Percentiles rank a stretch among this genome's conserved stretches.
These are phyloP conservation scores for Colletotrichum sp. DNA, from an alignment of 2,329 filamentous ascomycete species.

Conservation along the genomic window DNA sequence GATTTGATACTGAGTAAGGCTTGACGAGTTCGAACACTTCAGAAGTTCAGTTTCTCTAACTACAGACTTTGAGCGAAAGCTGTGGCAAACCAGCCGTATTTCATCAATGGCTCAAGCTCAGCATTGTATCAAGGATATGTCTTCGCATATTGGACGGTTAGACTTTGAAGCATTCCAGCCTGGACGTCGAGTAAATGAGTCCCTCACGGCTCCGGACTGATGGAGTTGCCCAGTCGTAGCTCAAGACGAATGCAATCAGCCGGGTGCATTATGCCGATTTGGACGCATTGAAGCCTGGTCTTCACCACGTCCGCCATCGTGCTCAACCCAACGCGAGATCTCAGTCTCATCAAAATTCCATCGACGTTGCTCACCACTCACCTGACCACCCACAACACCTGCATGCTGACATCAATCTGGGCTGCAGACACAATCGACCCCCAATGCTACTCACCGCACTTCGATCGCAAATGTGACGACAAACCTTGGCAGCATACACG, in stretches of 20 bases:
- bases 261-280: fast-evolving
- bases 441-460: neutral
- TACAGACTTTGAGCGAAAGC: neutral
- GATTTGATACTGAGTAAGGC: too few species aligned
- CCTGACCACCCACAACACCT: neutral
- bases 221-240: neutral
- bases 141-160: neutral
- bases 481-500: neutral
- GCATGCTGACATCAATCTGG: neutral
- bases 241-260: neutral
- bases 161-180: neutral
- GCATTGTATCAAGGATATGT: fast-evolving
- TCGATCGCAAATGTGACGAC: neutral
- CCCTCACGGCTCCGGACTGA: too few species aligned
- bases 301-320: neutral
- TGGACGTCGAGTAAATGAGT: neutral
- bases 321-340: neutral
- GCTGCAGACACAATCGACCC: neutral
- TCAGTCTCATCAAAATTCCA: neutral
- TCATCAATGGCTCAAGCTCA: neutral
- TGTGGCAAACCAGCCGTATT: neutral
- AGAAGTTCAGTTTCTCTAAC: too few species aligned
- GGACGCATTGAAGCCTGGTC: neutral
- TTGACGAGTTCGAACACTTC: too few species aligned
- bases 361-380: neutral